phyloP scores from a whole-genome alignment of 169 alveolate species.

The Plasmodium relictum region DNA sequence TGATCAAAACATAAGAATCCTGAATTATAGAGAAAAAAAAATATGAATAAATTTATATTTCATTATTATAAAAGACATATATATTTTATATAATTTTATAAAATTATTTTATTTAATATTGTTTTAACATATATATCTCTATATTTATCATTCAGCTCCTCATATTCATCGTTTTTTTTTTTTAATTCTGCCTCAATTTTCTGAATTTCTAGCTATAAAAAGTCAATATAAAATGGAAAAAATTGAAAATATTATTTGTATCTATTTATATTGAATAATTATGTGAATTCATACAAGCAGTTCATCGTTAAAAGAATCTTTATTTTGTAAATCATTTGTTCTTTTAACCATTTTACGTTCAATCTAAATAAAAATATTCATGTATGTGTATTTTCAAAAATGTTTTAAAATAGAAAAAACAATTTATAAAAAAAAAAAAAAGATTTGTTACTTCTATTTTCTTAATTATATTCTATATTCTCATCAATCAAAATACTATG shows the following conservation, averaged over 20 bases:
- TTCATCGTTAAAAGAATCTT: slow-evolving; percentile 19
- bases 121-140: slow-evolving; percentile 54
- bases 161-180: slow-evolving; percentile 53
- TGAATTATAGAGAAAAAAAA: slow-evolving; percentile 7
- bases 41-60: not conserved
- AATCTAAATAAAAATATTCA: slow-evolving; percentile 7
- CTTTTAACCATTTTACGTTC: slow-evolving; percentile 32
- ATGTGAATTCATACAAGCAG: slow-evolving; percentile 28
- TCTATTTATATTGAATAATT: not conserved
- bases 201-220: slow-evolving; percentile 52
- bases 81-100: slow-evolving; percentile 13
- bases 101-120: not conserved
- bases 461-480: not conserved
- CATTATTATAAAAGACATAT: not conserved
- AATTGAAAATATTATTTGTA: not conserved
- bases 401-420: not conserved
- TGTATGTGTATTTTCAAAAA: not conserved
- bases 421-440: not conserved
- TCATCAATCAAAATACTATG: too few relatives aligned
- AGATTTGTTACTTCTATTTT: not conserved
- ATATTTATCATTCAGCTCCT: slow-evolving; percentile 40
- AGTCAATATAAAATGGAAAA: not conserved
- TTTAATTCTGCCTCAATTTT: slow-evolving; percentile 60
- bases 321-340: slow-evolving; percentile 23
- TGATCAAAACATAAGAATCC: slow-evolving; percentile 46